These are phyloP conservation scores for Boletellus sp. DNA, from an alignment of 768 basidiomycete genomes.

Conservation along the genomic window DNA sequence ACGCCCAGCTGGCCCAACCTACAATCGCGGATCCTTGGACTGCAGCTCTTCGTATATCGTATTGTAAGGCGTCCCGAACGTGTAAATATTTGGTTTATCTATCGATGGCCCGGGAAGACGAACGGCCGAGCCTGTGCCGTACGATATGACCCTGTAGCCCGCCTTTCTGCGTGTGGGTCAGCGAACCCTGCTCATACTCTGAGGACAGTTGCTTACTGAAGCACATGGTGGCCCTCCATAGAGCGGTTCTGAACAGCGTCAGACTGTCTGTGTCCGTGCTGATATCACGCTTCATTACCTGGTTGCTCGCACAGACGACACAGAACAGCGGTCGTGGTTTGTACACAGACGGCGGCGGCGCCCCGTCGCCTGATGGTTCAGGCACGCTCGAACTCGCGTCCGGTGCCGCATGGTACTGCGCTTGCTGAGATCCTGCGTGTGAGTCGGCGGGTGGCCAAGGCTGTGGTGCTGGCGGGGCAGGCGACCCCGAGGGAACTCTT, in stretches of 20 bases:
- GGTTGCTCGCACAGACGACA: constrained; percentile 99
- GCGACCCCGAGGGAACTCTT: constrained; percentile 39
- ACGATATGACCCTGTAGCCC: constrained; percentile 87
- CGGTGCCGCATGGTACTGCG: constrained; percentile 14
- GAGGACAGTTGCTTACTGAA: constrained; percentile 57
- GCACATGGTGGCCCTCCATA: constrained; percentile 94
- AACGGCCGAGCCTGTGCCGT: constrained; percentile 95
- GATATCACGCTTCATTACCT: constrained; percentile 49
- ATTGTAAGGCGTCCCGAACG: constrained; percentile 96
- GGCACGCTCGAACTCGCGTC: constrained; percentile 5
- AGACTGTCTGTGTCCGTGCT: constrained; percentile 5
- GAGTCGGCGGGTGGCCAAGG: constrained; percentile 22
- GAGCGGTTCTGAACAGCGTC: constrained; percentile 72
- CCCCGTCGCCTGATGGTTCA: constrained; percentile 2
- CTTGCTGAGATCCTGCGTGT: constrained; percentile 12
- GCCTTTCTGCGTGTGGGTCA: constrained; percentile 65
- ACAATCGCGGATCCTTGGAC: constrained; percentile 81
- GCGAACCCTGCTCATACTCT: background rate
- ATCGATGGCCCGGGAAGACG: constrained; percentile 93
- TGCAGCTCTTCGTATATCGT: constrained; percentile 89
- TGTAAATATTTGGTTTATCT: constrained; percentile 96
- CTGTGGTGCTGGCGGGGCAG: constrained; percentile 29
- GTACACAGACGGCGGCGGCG: constrained; percentile 32
- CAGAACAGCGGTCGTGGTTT: constrained; percentile 85
- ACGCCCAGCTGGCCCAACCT: constrained; percentile 30